phyloP scores from a whole-genome alignment of 768 basidiomycete genomes.

The Clitopilus passeckerianus region DNA sequence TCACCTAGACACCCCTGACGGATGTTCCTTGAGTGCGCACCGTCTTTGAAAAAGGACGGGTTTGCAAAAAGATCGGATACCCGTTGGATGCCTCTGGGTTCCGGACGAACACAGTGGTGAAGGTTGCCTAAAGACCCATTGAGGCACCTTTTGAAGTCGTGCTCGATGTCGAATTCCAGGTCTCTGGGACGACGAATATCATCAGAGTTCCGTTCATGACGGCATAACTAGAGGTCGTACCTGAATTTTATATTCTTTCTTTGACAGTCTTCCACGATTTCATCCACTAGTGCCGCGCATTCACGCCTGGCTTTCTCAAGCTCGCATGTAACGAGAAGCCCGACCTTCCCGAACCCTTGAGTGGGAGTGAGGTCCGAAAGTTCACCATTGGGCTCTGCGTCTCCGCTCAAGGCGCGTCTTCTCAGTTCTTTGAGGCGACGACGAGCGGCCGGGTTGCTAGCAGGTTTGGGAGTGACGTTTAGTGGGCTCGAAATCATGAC shows the following conservation, averaged over 20 bases:
- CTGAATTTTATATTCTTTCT: constrained; percentile 40
- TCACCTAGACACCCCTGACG: constrained; percentile 44
- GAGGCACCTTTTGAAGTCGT: neutral
- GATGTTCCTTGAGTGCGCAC: constrained; percentile 37
- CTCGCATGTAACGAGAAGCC: constrained; percentile 42
- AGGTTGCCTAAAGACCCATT: neutral
- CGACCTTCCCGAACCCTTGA: constrained; percentile 6
- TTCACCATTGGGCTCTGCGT: too few relatives aligned
- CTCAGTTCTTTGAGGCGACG: too few relatives aligned
- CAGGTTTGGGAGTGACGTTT: too few relatives aligned
- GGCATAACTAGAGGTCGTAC: constrained; percentile 16
- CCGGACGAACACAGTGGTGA: neutral
- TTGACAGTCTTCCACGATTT: constrained; percentile 38
- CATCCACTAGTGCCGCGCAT: constrained; percentile 35
- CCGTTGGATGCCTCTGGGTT: constrained; percentile 30
- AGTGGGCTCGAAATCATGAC: too few relatives aligned
- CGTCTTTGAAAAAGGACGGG: constrained; percentile 44
- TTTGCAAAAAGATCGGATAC: constrained; percentile 47
- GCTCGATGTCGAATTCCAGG: neutral
- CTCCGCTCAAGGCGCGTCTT: too few relatives aligned
- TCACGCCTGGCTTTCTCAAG: constrained; percentile 37
- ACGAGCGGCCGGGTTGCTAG: too few relatives aligned
- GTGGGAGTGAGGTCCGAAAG: too few relatives aligned
- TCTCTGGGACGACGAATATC: neutral
- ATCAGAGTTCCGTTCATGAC: neutral